Evolutionary conservation across 257 asterid species (phyloP).

Genomic region (Hygrophila difformis): DNA sequence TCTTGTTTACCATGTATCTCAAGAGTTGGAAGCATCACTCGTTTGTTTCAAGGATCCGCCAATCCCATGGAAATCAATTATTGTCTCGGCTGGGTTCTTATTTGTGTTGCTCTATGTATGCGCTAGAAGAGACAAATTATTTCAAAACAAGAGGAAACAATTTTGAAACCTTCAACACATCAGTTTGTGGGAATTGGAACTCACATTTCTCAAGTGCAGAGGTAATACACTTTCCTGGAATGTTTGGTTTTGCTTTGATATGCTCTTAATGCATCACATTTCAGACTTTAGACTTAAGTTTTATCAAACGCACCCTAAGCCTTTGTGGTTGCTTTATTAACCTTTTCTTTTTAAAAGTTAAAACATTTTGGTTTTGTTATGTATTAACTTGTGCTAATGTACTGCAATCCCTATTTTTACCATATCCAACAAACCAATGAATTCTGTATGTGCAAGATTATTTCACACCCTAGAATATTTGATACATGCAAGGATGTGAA

Average conservation of each 20-base stretch:
- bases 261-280: constrained; percentile 4
- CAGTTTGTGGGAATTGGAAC: constrained; percentile 24
- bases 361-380: too few species aligned
- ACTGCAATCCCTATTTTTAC: too few species aligned
- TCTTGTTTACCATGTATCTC: constrained; percentile 69
- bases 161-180: constrained; percentile 38
- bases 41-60: constrained; percentile 92
- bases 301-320: too few species aligned
- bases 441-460: too few species aligned
- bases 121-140: constrained; percentile 61
- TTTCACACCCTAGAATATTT: too few species aligned
- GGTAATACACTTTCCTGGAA: constrained; percentile 25
- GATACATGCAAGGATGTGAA: too few species aligned
- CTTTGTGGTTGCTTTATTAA: constrained; percentile 6
- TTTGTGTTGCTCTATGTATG: constrained; percentile 44
- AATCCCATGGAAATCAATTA: constrained; percentile 65
- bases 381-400: too few species aligned
- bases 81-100: constrained; percentile 40
- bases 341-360: too few species aligned
- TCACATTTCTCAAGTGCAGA: constrained; percentile 27
- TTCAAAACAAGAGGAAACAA: constrained; percentile 86
- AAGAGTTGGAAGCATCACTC: constrained; percentile 78
- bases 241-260: constrained; percentile 17
- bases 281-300: too few species aligned
- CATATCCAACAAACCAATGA: too few species aligned